Percentiles rank a stretch among this genome's conserved stretches.
Evolutionary conservation across 208 protist genomes (phyloP).

Genomic region (Trypanosoma caninum): DNA sequence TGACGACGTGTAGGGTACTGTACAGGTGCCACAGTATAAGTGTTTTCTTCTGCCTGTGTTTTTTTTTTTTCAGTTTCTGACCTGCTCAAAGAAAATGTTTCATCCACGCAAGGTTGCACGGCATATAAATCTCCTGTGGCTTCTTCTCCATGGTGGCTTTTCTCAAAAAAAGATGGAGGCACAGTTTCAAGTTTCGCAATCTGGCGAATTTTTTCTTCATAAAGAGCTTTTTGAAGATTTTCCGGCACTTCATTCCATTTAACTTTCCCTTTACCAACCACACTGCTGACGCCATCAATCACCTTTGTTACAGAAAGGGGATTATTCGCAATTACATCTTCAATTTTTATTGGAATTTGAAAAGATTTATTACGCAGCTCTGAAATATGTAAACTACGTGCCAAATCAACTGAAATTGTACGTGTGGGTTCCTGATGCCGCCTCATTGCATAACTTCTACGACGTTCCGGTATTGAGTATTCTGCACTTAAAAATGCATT

Average conservation of each 20-base stretch:
- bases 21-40: not conserved
- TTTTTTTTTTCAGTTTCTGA: not conserved
- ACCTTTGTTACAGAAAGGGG: not conserved
- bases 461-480: not conserved
- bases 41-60: not conserved
- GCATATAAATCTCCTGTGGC: too few relatives aligned
- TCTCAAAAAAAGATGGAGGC: not conserved
- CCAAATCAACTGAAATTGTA: conserved; percentile 18
- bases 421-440: not conserved
- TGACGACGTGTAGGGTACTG: not conserved
- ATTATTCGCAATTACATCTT: conserved; percentile 65
- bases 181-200: not conserved
- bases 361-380: conserved; percentile 14
- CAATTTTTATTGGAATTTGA: conserved; percentile 38
- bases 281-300: conserved; percentile 34
- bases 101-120: too few relatives aligned
- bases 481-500: not conserved
- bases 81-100: too few relatives aligned
- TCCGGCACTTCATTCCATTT: conserved; percentile 50
- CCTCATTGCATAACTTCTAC: not conserved
- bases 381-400: conserved; percentile 8
- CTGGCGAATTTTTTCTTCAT: conserved; percentile 13
- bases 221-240: conserved; percentile 32
- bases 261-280: conserved; percentile 49
- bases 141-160: not conserved